Conservation (phyloP, 2,329 filamentous ascomycete species). For the Myrmaecium sp. region DNA sequence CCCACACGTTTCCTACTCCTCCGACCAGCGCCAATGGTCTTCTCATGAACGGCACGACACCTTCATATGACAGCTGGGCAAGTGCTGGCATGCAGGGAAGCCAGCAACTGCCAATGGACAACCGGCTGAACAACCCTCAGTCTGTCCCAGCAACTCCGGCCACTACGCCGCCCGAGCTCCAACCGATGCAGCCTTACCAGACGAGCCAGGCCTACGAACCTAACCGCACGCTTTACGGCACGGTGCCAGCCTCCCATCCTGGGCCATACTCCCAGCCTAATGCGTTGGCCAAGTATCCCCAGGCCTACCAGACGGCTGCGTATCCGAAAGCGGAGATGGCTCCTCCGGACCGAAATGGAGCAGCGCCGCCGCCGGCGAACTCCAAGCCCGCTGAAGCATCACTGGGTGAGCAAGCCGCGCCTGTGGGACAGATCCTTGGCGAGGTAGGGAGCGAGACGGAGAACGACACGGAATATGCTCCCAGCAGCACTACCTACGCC, state of each 20-base stretch:
- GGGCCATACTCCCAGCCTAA: conserved; percentile 51
- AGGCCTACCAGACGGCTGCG: conserved; percentile 32
- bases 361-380: conserved; percentile 56
- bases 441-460: conserved; percentile 61
- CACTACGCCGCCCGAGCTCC: conserved; percentile 68
- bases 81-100: conserved; percentile 34
- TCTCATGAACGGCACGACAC: conserved; percentile 56
- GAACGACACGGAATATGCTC: conserved; percentile 71
- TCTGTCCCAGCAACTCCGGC: conserved; percentile 86
- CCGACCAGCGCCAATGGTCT: conserved; percentile 85
- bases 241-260: conserved; percentile 47
- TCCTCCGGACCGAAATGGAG: conserved; percentile 37
- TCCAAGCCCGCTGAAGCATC: conserved; percentile 49
- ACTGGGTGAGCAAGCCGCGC: conserved; percentile 28
- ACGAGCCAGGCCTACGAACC: conserved; percentile 59
- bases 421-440: conserved; percentile 34
- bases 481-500: conserved; percentile 56
- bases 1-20: conserved; percentile 86
- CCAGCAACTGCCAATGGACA: conserved; percentile 69
- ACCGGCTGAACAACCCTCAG: conserved; percentile 57
- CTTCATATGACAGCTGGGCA: conserved; percentile 66
- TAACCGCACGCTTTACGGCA: no score
- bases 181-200: conserved; percentile 65
- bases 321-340: conserved; percentile 84
- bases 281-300: conserved; percentile 47